Evolutionary conservation across 2,329 filamentous ascomycete species (phyloP), one percentile per base, ranked within the genome.

Genomic region (Triangularia setosa): DNA sequence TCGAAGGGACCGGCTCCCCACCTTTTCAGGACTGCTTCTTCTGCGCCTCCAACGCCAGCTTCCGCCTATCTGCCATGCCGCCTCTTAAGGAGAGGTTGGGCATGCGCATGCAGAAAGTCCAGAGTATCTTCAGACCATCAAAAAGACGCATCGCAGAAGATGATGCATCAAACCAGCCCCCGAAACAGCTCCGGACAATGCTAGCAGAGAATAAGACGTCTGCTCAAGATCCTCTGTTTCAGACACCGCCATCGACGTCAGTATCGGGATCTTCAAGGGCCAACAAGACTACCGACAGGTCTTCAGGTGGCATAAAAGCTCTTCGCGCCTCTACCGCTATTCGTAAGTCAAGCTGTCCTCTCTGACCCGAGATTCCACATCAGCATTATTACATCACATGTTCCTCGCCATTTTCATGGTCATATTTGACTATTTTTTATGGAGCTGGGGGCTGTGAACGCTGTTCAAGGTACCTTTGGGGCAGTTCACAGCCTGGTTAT

Each of bases 161-260:
- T 1, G 58, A 23, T 21, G 60, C 64, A 0, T 25, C 28, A 8
- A 33, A 25, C 16, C 53, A 62, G 18, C 62, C 64, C 9, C 16
- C 60, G 6, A 68, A 68, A 40, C 65, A 67, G 21, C 62, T 56
- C 16, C 63, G 65, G 52, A 65, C 33, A 18, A 53, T 63, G 60
- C 18, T 48, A 21, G 24, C 54, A 18, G 27, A 25, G 4, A 58
- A 14, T 33, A 60, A 53, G n/a, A 25, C 16, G 4, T 25, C 24
- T 2, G 23, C 16, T n/a, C 25, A n/a, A 27, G 7, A n/a, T 18
- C 16, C 52, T 8, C 14, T 11, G 3, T 28, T 16, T 23, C 35
- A n/a, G 18, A 40, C 4, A 9, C 6, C 25, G 53, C 24, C 60
- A 12, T 58, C 60, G 24, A 35, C 60, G 28, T 56, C 60, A 44